phyloP scores from a whole-genome alignment of 148 eudicot genomes.

The Polygonum aviculare region DNA sequence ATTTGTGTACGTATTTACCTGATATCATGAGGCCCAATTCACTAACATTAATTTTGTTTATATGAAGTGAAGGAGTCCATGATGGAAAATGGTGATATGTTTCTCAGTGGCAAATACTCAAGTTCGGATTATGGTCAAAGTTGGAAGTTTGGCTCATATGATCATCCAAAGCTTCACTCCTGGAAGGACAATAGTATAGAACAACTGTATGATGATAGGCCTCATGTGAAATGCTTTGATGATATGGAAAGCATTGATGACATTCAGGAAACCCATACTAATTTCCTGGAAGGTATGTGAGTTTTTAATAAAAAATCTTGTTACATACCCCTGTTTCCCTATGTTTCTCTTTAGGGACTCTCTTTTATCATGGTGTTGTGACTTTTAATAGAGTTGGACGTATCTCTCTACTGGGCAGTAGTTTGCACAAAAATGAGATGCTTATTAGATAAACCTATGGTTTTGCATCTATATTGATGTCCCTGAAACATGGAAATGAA shows the following conservation, averaged over 20 bases:
- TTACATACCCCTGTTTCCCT: background rate
- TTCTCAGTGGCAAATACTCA: background rate
- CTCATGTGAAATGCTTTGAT: background rate
- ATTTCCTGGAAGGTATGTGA: conserved; percentile 5
- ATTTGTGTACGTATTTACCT: background rate
- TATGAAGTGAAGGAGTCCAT: conserved; percentile 5
- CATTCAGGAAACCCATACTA: background rate
- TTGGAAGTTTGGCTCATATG: background rate
- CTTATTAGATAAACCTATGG: background rate
- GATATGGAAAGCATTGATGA: background rate
- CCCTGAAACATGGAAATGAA: background rate
- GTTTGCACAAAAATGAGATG: background rate
- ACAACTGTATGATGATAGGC: background rate
- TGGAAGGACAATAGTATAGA: background rate
- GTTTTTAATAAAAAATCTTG: background rate
- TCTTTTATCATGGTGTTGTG: background rate
- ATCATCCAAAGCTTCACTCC: background rate
- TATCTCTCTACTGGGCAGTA: background rate
- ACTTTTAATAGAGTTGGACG: background rate
- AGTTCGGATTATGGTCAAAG: background rate
- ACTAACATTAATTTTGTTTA: background rate
- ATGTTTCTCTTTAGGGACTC: background rate
- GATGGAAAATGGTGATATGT: background rate
- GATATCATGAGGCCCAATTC: background rate
- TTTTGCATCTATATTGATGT: background rate